Evolutionary conservation across 75 land plant species (phyloP).

Genomic region (Adiantum capillusveneris): DNA sequence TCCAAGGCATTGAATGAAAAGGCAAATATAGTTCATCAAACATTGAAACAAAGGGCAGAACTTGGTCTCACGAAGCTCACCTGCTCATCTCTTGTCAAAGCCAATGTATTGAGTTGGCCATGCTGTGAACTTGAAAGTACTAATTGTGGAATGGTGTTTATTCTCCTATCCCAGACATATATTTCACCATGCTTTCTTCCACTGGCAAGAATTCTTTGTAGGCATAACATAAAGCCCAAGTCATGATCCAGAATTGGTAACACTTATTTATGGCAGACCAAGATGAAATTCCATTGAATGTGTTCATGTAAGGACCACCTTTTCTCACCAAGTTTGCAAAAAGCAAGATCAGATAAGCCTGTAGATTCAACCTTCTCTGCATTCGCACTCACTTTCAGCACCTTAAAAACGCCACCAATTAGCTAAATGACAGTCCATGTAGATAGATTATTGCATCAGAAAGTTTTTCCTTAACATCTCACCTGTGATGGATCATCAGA

Average conservation of each 20-base stretch:
- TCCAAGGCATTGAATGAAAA: background rate
- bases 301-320: background rate
- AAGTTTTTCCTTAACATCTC: too few relatives aligned
- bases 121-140: constrained; percentile 8
- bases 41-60: background rate
- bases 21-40: background rate
- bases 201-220: constrained; percentile 20
- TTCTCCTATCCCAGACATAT: constrained; percentile 25
- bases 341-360: constrained; percentile 4
- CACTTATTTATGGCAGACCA: too few relatives aligned
- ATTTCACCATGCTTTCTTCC: constrained; percentile 15
- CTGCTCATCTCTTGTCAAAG: constrained; percentile 24
- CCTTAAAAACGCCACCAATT: background rate
- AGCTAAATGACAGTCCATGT: background rate
- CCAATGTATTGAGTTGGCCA: constrained; percentile 12
- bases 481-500: constrained; percentile 15
- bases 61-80: background rate
- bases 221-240: too few relatives aligned
- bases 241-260: too few relatives aligned
- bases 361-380: background rate
- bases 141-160: constrained; percentile 6
- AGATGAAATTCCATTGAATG: too few relatives aligned
- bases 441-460: background rate
- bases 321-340: background rate
- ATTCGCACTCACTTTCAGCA: background rate